phyloP scores from a whole-genome alignment of 257 asterid species.

The Eucommia ulmoides region DNA sequence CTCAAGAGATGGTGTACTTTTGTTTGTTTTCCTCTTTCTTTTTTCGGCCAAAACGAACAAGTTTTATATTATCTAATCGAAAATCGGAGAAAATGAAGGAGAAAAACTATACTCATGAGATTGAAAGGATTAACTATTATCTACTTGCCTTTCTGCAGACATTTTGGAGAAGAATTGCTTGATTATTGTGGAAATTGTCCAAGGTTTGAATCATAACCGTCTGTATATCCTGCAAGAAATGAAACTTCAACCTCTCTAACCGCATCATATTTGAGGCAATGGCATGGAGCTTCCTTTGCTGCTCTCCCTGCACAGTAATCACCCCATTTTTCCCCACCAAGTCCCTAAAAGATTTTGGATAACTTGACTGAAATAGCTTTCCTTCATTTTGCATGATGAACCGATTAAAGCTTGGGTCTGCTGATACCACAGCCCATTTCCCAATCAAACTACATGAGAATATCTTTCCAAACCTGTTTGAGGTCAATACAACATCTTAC shows the following conservation, averaged over 20 bases:
- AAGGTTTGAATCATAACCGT: constrained; percentile 31
- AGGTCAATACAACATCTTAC: neutral
- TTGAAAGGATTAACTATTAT: no score
- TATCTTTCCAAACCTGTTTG: constrained; percentile 59
- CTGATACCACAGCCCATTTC: constrained; percentile 71
- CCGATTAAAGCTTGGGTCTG: constrained; percentile 66
- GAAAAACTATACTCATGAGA: no score
- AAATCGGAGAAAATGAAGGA: no score
- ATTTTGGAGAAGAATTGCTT: constrained; percentile 62
- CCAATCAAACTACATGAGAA: constrained; percentile 72
- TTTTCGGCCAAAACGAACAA: no score
- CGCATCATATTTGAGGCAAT: constrained; percentile 86
- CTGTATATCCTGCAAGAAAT: constrained; percentile 68
- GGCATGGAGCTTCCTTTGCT: constrained; percentile 68
- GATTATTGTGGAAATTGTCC: constrained; percentile 27
- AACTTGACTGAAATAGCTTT: constrained; percentile 64
- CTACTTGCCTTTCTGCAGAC: constrained; percentile 64
- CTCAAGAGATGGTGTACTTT: no score
- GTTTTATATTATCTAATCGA: no score
- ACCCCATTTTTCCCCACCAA: constrained; percentile 83
- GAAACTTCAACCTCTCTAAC: constrained; percentile 56
- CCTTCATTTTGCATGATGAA: constrained; percentile 89
- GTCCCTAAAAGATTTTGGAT: constrained; percentile 81
- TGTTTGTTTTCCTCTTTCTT: no score
- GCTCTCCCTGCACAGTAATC: constrained; percentile 68